Conservation (phyloP, 2,329 filamentous ascomycete species). For the Talaromyces sp. region DNA sequence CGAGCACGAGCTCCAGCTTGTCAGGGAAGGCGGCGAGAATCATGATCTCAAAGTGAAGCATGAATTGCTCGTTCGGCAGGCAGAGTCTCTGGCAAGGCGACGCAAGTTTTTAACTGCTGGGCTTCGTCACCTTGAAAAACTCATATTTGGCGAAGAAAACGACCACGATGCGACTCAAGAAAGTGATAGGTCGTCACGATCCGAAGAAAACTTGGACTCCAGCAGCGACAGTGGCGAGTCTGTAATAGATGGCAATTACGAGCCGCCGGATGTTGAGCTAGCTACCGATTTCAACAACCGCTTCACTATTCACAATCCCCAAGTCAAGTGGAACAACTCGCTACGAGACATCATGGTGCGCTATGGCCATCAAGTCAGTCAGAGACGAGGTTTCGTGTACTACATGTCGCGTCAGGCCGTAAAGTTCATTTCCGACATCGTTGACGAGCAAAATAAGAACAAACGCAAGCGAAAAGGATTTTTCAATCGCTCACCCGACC, state of each 20-base stretch:
- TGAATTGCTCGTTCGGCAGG: constrained; percentile 51
- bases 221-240: constrained; percentile 51
- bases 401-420: constrained; percentile 93
- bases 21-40: constrained; percentile 51
- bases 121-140: constrained; percentile 52
- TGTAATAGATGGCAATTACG: constrained; percentile 55
- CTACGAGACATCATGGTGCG: constrained; percentile 92
- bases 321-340: constrained; percentile 97
- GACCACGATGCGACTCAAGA: constrained; percentile 14
- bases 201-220: constrained; percentile 31
- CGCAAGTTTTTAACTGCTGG: constrained; percentile 55
- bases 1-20: constrained; percentile 64
- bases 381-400: constrained; percentile 92
- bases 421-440: constrained; percentile 96
- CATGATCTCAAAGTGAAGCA: constrained; percentile 37
- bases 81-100: constrained; percentile 52
- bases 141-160: constrained; percentile 30
- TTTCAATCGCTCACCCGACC: constrained; percentile 3
- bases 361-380: constrained; percentile 95
- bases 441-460: constrained; percentile 83
- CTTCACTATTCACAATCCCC: constrained; percentile 95
- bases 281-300: constrained; percentile 96
- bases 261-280: constrained; percentile 70
- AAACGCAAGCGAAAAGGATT: constrained; percentile 42
- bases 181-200: constrained; percentile 17